Evolutionary conservation across 2,329 filamentous ascomycete genomes (phyloP).

Genomic region (Rutstroemia sp.): DNA sequence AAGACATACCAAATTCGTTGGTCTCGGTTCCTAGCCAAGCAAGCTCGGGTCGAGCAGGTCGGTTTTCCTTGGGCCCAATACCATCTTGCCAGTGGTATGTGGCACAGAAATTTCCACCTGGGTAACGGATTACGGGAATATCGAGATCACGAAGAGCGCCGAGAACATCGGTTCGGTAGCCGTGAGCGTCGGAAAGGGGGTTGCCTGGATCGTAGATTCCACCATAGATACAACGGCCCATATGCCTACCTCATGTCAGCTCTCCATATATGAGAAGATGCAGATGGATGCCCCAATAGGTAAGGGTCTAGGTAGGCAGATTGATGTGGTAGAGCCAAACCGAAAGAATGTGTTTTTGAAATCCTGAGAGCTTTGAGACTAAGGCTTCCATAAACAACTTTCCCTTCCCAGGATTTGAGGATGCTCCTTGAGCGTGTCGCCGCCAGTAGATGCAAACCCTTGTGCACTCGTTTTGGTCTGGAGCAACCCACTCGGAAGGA

Average conservation of each 20-base stretch:
- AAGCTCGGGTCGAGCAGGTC: conserved; percentile 59
- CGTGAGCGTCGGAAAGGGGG: conserved; percentile 63
- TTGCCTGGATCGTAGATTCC: conserved; percentile 77
- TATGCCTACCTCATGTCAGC: conserved; percentile 49
- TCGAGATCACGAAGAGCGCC: conserved; percentile 65
- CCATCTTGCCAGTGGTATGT: conserved; percentile 85
- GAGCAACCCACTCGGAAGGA: too few relatives aligned
- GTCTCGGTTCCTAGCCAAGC: conserved; percentile 72
- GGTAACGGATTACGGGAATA: conserved; percentile 71
- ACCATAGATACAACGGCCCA: conserved; percentile 84
- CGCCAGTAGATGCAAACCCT: too few relatives aligned
- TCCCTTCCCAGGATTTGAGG: too few relatives aligned
- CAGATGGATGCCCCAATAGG: neutral
- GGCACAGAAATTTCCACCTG: conserved; percentile 77
- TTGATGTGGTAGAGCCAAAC: neutral
- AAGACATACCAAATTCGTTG: conserved; percentile 60
- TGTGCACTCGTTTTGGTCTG: too few relatives aligned
- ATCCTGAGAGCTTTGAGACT: too few relatives aligned
- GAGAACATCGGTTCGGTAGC: conserved; percentile 74
- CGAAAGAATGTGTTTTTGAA: too few relatives aligned
- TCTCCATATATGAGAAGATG: neutral
- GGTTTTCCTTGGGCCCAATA: conserved; percentile 62
- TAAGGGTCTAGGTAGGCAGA: neutral
- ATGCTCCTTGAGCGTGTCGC: too few relatives aligned
- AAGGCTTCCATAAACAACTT: too few relatives aligned